phyloP scores from a whole-genome alignment of 2,329 filamentous ascomycete genomes.

The Ophiocordyceps camponoti-leonardi region DNA sequence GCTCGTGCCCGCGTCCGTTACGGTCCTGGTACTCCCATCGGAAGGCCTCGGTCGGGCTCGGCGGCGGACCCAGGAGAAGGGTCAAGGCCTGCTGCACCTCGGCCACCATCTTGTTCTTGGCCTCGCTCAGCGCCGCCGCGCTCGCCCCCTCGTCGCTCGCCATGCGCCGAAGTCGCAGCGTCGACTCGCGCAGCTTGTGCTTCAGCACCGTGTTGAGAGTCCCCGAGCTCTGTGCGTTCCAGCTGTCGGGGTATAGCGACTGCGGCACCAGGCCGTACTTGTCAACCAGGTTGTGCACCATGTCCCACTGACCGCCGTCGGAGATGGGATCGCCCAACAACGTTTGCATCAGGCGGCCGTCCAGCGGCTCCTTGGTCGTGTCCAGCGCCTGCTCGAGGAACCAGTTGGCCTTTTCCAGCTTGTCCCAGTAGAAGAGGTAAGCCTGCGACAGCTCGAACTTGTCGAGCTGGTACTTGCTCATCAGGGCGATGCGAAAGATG shows the following conservation, averaged over 20 bases:
- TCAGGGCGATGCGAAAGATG: conserved; percentile 73
- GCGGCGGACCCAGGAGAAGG: conserved; percentile 65
- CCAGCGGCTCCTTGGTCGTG: conserved; percentile 52
- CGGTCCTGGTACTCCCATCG: conserved; percentile 67
- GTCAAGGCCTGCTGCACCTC: conserved; percentile 73
- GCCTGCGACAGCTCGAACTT: conserved; percentile 75
- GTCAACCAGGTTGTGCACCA: conserved; percentile 69
- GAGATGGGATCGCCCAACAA: conserved; percentile 51
- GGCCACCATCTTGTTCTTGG: conserved; percentile 41
- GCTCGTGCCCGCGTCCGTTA: conserved; percentile 41
- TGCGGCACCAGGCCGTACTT: conserved; percentile 87
- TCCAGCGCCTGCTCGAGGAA: conserved; percentile 74
- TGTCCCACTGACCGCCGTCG: conserved; percentile 85
- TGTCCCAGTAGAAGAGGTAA: conserved; percentile 88
- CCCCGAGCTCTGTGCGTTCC: conserved; percentile 55
- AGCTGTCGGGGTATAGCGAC: conserved; percentile 63
- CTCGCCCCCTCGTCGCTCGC: conserved; percentile 9
- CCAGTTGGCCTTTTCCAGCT: conserved; percentile 80
- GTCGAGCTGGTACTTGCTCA: conserved; percentile 64
- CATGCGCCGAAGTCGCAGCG: conserved; percentile 50
- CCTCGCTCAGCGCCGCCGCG: not conserved
- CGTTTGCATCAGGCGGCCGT: conserved; percentile 54
- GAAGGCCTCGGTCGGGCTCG: conserved; percentile 50
- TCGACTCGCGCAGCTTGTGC: conserved; percentile 75
- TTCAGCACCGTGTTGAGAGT: conserved; percentile 60